A percentile compares a stretch with the other conserved stretches of the same genome.
Evolutionary conservation across 352 stramenopile species (phyloP).

Genomic region (Hyaloperonospora brassicae): DNA sequence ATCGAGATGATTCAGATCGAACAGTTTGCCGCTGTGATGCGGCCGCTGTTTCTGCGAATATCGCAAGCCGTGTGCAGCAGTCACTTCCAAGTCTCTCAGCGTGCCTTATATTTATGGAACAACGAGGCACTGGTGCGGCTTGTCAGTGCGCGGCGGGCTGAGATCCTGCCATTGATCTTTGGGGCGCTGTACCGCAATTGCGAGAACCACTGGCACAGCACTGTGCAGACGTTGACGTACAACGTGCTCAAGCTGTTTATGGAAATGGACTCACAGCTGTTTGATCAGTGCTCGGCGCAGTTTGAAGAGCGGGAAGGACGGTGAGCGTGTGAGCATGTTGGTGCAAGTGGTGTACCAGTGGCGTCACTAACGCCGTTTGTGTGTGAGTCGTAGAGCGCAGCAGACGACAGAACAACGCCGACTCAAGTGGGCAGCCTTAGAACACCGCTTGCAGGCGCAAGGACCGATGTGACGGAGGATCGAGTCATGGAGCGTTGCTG

Average conservation of each 20-base stretch:
- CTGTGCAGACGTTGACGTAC: constrained; percentile 88
- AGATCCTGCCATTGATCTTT: constrained; percentile 94
- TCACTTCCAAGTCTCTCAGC: constrained; percentile 95
- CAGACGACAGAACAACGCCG: constrained; percentile 43
- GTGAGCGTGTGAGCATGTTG: constrained; percentile 15
- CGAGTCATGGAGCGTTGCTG: constrained; percentile 3
- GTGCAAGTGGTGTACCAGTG: not conserved
- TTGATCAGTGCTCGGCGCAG: constrained; percentile 65
- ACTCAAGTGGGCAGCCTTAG: constrained; percentile 42
- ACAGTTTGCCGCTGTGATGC: constrained; percentile 62
- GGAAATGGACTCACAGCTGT: constrained; percentile 86
- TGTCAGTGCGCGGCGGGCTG: constrained; percentile 89
- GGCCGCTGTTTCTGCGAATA: constrained; percentile 70
- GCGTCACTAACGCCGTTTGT: not conserved
- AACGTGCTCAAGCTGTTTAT: constrained; percentile 72
- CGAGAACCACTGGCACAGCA: constrained; percentile 91
- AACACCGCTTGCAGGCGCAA: constrained; percentile 36
- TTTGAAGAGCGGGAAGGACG: constrained; percentile 53
- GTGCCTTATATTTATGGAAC: constrained; percentile 98
- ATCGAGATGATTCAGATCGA: constrained; percentile 91
- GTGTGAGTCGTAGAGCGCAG: constrained; percentile 12
- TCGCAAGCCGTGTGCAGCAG: constrained; percentile 86
- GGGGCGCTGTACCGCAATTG: constrained; percentile 80
- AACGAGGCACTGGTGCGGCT: constrained; percentile 95
- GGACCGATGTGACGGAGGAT: constrained; percentile 18